A percentile compares a stretch with the other conserved stretches of the same genome.
Conservation (phyloP, 83 land plant species). For the Diphasiastrum complanatum region DNA sequence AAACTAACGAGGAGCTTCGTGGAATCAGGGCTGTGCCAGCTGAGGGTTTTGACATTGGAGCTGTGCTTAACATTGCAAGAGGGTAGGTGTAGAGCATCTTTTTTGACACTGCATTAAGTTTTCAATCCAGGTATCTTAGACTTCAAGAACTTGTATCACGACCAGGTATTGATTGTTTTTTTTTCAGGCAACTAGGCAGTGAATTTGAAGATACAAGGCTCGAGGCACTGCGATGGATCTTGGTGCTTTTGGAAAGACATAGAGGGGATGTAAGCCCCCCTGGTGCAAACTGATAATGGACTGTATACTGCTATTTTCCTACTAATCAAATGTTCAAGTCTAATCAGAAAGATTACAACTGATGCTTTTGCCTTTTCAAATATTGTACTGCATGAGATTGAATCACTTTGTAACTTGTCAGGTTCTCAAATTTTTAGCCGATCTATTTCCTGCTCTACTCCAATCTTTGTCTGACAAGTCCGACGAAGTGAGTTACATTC, state of each 20-base stretch:
- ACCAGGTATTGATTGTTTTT: no score
- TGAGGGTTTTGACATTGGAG: slow-evolving; percentile 79
- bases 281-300: no score
- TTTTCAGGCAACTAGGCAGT: slow-evolving; percentile 77
- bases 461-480: slow-evolving; percentile 78
- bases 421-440: slow-evolving; percentile 69
- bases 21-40: slow-evolving; percentile 52
- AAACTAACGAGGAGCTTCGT: slow-evolving; percentile 96
- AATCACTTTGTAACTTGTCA: no score
- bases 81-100: no score
- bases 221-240: slow-evolving; percentile 89
- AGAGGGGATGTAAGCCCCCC: slow-evolving; percentile 53
- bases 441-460: slow-evolving; percentile 71
- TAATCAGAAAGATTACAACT: no score
- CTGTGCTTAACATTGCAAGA: slow-evolving; percentile 77
- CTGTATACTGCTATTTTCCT: no score
- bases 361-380: no score
- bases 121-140: no score
- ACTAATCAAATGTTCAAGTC: no score
- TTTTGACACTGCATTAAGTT: no score
- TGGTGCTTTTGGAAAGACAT: slow-evolving; percentile 63
- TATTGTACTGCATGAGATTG: no score
- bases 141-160: no score
- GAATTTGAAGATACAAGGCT: slow-evolving; percentile 84
- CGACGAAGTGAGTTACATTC: slow-evolving; percentile 88